These are phyloP conservation scores for Cordyceps farinosa DNA, from an alignment of 2,329 filamentous ascomycete species.

Conservation along the genomic window DNA sequence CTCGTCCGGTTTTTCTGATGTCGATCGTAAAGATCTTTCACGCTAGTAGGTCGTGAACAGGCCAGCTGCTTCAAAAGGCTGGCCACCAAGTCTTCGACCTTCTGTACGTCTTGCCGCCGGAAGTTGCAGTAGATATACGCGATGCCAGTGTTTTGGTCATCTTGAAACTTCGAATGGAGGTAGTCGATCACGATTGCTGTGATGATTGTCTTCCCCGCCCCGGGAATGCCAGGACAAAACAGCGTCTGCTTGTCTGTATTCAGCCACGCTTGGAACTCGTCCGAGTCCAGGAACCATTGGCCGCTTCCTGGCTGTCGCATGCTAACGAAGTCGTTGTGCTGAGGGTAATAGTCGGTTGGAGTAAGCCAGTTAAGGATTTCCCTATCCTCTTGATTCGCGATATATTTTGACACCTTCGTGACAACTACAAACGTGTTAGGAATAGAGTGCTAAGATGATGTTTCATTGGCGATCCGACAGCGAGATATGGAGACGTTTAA, in stretches of 20 bases:
- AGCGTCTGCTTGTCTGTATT: constrained; percentile 26
- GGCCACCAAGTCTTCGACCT: constrained; percentile 27
- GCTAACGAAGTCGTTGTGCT: constrained; percentile 34
- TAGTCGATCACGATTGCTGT: constrained; percentile 6
- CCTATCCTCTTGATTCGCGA: too few relatives aligned
- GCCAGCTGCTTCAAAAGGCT: constrained; percentile 38
- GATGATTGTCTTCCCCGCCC: constrained; percentile 12
- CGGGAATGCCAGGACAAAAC: constrained; percentile 36
- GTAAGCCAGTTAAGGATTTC: constrained; percentile 39
- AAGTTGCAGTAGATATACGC: constrained; percentile 48
- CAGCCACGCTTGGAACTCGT: constrained; percentile 31
- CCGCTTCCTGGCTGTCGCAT: constrained; percentile 34
- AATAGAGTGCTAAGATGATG: too few relatives aligned
- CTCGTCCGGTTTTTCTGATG: not conserved
- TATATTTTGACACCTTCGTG: too few relatives aligned
- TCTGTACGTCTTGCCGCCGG: constrained; percentile 36
- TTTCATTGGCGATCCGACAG: too few relatives aligned
- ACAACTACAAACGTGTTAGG: too few relatives aligned
- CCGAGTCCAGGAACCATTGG: constrained; percentile 39
- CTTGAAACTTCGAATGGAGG: constrained; percentile 16
- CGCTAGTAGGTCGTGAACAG: constrained; percentile 25
- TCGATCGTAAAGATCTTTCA: constrained; percentile 25
- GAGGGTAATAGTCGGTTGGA: constrained; percentile 30
- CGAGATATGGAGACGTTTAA: too few relatives aligned
- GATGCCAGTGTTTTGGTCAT: constrained; percentile 31